Evolutionary conservation across 2,329 filamentous ascomycete species (phyloP).

Genomic region (Seiridium cupressi): DNA sequence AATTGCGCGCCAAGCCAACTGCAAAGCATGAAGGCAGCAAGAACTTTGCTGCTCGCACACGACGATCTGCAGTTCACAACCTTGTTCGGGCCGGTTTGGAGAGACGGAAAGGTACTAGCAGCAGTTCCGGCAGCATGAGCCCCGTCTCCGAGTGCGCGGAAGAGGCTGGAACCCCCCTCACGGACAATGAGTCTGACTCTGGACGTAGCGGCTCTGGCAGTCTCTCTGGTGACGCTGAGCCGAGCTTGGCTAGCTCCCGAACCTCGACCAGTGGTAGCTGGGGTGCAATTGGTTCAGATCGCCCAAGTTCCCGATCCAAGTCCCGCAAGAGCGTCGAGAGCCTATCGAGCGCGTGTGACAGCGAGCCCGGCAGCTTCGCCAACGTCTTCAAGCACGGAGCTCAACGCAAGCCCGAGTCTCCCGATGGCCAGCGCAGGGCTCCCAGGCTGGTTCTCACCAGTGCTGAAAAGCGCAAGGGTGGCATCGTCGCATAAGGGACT

Average conservation of each 20-base stretch:
- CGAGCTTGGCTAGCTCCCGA: slow-evolving; percentile 70
- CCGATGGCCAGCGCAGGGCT: slow-evolving; percentile 71
- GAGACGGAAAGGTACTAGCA: slow-evolving; percentile 74
- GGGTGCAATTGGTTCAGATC: slow-evolving; percentile 84
- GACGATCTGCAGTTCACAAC: slow-evolving; percentile 87
- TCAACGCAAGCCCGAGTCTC: slow-evolving; percentile 53
- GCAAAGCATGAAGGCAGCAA: slow-evolving; percentile 93
- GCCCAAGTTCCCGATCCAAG: slow-evolving; percentile 71
- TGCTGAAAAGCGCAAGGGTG: slow-evolving; percentile 84
- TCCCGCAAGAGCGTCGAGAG: slow-evolving; percentile 62
- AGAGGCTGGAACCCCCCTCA: slow-evolving; percentile 63
- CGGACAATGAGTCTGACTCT: slow-evolving; percentile 73
- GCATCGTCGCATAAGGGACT: slow-evolving; percentile 22
- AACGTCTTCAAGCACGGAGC: slow-evolving; percentile 62
- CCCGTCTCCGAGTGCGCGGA: slow-evolving; percentile 81
- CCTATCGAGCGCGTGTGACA: slow-evolving; percentile 57
- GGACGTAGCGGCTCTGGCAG: slow-evolving; percentile 75
- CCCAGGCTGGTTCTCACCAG: slow-evolving; percentile 85
- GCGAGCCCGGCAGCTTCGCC: slow-evolving; percentile 62
- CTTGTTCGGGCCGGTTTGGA: slow-evolving; percentile 87
- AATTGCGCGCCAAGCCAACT: slow-evolving; percentile 85
- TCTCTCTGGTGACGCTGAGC: slow-evolving; percentile 69
- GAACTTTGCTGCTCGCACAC: slow-evolving; percentile 93
- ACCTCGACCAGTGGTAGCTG: slow-evolving; percentile 70
- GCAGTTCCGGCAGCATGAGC: slow-evolving; percentile 75